phyloP scores from a whole-genome alignment of 495 filamentous ascomycete species.

The Penicillium coprophilum region DNA sequence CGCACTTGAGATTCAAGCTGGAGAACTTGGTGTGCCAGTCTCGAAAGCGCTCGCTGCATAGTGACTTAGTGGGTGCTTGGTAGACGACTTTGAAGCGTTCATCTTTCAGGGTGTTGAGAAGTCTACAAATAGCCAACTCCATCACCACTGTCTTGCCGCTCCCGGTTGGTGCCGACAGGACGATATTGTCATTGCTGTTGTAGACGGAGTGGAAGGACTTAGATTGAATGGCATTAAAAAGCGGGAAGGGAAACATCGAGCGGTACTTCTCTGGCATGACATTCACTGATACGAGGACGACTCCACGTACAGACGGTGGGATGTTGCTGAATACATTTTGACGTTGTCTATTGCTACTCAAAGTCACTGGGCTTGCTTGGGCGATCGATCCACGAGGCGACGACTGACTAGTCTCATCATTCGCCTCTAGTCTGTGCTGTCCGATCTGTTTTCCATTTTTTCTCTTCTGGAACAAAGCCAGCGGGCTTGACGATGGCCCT shows the following conservation, averaged over 20 bases:
- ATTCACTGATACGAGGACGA: conserved; percentile 69
- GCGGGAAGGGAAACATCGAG: conserved; percentile 71
- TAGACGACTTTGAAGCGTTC: conserved; percentile 91
- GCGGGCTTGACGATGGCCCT: conserved; percentile 33
- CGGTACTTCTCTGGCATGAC: conserved; percentile 76
- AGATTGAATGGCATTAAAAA: conserved; percentile 93
- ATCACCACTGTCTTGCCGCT: conserved; percentile 92
- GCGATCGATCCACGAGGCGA: neutral
- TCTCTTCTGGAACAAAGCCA: conserved; percentile 23
- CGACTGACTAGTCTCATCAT: conserved; percentile 4
- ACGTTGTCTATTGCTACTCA: neutral
- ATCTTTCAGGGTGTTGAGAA: conserved; percentile 60
- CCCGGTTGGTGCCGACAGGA: conserved; percentile 87
- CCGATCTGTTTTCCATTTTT: conserved; percentile 1
- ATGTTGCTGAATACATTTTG: conserved; percentile 29
- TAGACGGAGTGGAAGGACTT: conserved; percentile 78
- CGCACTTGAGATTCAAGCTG: conserved; percentile 70
- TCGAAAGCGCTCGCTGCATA: conserved; percentile 77
- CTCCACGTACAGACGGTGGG: conserved; percentile 57
- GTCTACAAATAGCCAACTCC: conserved; percentile 86
- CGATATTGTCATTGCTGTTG: conserved; percentile 74
- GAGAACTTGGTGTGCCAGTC: conserved; percentile 90
- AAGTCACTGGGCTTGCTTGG: neutral
- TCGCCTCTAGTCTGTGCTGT: conserved; percentile 1
- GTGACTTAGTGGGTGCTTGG: conserved; percentile 89